Evolutionary conservation across 148 eudicot genomes (phyloP).

Genomic region (Diospyros lotus): DNA sequence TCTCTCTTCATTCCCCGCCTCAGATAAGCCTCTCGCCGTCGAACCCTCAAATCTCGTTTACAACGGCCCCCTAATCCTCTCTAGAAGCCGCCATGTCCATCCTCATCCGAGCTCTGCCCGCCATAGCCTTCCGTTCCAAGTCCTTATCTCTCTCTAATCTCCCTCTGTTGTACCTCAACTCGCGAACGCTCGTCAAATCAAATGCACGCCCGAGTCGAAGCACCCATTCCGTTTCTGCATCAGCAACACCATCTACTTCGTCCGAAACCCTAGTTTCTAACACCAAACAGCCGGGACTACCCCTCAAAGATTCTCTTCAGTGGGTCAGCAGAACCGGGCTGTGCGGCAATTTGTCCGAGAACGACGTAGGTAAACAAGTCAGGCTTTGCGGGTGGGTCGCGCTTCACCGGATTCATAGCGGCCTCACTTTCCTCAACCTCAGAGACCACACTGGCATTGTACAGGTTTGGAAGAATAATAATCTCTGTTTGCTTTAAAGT

Average conservation of each 20-base stretch:
- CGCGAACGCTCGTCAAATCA: constrained; percentile 15
- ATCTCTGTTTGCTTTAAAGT: background rate
- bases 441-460: constrained; percentile 80
- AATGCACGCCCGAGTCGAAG: background rate
- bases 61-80: background rate
- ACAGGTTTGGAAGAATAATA: constrained; percentile 42
- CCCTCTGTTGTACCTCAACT: constrained; percentile 27
- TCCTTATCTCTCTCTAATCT: constrained; percentile 23
- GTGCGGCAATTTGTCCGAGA: constrained; percentile 67
- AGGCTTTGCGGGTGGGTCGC: constrained; percentile 95
- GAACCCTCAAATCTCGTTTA: too few relatives aligned
- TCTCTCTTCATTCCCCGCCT: too few relatives aligned
- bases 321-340: constrained; percentile 64
- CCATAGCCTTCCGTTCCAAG: constrained; percentile 35
- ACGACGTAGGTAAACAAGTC: constrained; percentile 72
- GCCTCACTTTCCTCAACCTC: constrained; percentile 74
- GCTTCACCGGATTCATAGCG: constrained; percentile 74
- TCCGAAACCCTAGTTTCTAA: constrained; percentile 22
- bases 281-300: constrained; percentile 11
- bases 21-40: too few relatives aligned
- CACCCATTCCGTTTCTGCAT: constrained; percentile 16
- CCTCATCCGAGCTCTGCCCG: constrained; percentile 50
- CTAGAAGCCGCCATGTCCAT: constrained; percentile 33
- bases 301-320: constrained; percentile 36
- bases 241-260: constrained; percentile 14